Evolutionary conservation across 192 early-diverging fungal species (phyloP).

Genomic region (Coemansia sp.): DNA sequence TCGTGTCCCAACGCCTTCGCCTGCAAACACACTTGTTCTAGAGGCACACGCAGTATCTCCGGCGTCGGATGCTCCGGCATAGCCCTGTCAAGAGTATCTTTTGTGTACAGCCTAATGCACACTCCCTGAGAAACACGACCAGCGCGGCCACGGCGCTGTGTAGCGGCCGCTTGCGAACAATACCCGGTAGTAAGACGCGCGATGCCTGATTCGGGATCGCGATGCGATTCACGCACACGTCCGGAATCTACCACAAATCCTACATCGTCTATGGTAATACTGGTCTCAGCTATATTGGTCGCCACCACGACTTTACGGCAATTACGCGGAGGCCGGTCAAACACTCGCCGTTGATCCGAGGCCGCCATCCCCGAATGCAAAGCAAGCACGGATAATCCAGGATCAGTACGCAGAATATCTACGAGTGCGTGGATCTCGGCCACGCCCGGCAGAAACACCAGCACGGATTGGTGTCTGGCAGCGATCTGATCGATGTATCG

Average conservation of each 20-base stretch:
- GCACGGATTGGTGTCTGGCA: constrained; percentile 54
- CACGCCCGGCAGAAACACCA: constrained; percentile 76
- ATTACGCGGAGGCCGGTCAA: constrained; percentile 34
- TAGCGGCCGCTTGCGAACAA: constrained; percentile 60
- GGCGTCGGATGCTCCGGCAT: constrained; percentile 69
- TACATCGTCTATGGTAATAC: constrained; percentile 69
- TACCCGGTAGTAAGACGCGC: constrained; percentile 59
- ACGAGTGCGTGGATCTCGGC: constrained; percentile 75
- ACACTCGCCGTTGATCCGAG: constrained; percentile 58
- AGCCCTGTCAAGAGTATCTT: constrained; percentile 41
- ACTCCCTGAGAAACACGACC: constrained; percentile 77
- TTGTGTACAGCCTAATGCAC: constrained; percentile 75
- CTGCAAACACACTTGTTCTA: constrained; percentile 80
- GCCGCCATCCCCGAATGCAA: constrained; percentile 64
- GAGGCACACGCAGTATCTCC: constrained; percentile 78
- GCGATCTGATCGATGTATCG: constrained; percentile 60
- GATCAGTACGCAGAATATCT: constrained; percentile 44
- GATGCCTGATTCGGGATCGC: constrained; percentile 61
- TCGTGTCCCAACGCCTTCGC: constrained; percentile 68
- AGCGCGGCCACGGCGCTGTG: constrained; percentile 79
- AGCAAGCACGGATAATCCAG: constrained; percentile 50
- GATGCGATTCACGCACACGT: constrained; percentile 63
- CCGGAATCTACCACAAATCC: constrained; percentile 74
- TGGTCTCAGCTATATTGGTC: constrained; percentile 84
- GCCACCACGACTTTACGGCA: constrained; percentile 85